Evolutionary conservation across 768 basidiomycete genomes (phyloP), one percentile per base, ranked within the genome.

Genomic region (Nidularia sp.): DNA sequence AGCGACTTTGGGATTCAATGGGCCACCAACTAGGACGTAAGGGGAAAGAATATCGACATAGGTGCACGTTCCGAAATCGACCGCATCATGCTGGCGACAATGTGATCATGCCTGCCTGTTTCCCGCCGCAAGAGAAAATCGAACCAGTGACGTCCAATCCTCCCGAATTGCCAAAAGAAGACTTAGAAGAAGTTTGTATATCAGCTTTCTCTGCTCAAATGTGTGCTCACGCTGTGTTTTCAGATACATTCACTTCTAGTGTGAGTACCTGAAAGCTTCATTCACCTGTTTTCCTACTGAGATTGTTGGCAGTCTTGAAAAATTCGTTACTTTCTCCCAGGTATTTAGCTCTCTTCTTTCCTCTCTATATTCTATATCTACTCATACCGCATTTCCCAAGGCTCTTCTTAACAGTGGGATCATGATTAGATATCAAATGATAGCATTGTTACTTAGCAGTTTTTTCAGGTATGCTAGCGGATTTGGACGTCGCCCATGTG

Each of bases 171-270:
- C 73, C 73, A 3, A 63, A 71, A 5, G 71, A 81, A 33, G 75
- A 79, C 44, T 66, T 69, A 43, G 74, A 76, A 52, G 73, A 81
- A 70, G 81, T 83, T 10, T 10, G 9, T 9, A 45, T 10, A 9
- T 7, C 44, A 10, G 8, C 8, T 45, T 22, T 8, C 8, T 45
- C 10, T 45, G 18, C 18, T 45, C 18, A n/a, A n/a, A 7, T 39
- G 36, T 39, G 8, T 7, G 7, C 36, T 39, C n/a, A 39, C 36
- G n/a, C n/a, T 7, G 36, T 36, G 34, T 33, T 25, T 29, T 22
- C 48, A 85, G 81, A 67, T 85, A 6, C 83, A 86, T 56, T 70
- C 78, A 1, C 71, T 85, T 25, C 71, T 85, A n/a, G 74, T 82
- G 83, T 85, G 60, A 51, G 80, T 62, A 36, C 13, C 49, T 9